Conservation (phyloP, 2,329 filamentous ascomycete genomes). For the Phyllosticta paracitricarpa region DNA sequence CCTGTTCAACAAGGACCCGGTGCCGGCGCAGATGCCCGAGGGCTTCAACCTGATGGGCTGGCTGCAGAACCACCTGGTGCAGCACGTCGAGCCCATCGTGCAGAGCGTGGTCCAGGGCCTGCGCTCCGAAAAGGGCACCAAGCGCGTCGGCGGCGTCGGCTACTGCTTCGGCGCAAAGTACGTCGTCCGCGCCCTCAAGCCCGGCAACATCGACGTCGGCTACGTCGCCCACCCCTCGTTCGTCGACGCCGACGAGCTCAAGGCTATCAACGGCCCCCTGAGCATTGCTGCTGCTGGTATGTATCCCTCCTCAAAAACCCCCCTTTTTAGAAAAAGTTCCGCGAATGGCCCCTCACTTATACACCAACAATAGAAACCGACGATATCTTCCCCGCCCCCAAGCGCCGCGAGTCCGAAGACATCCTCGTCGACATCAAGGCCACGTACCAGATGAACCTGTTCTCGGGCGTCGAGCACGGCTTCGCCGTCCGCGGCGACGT, state of each 20-base stretch:
- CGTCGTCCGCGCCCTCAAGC: slow-evolving; percentile 51
- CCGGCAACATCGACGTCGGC: slow-evolving; percentile 55
- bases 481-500: slow-evolving; percentile 63
- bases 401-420: slow-evolving; percentile 49
- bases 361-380: slow-evolving; percentile 41
- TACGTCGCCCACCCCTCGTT: slow-evolving; percentile 71
- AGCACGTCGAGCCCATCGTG: slow-evolving; percentile 44
- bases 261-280: slow-evolving; percentile 46
- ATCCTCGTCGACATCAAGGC: slow-evolving; percentile 44
- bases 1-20: slow-evolving; percentile 56
- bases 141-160: slow-evolving; percentile 36
- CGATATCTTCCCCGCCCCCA: slow-evolving; percentile 45
- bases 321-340: neutral
- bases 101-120: slow-evolving; percentile 38
- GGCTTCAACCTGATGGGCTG: slow-evolving; percentile 43
- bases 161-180: slow-evolving; percentile 46
- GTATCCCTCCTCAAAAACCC: neutral
- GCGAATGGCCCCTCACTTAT: no score
- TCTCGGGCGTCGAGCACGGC: slow-evolving; percentile 60
- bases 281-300: slow-evolving; percentile 53
- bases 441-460: slow-evolving; percentile 70
- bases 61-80: slow-evolving; percentile 34
- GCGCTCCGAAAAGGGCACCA: slow-evolving; percentile 38
- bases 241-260: slow-evolving; percentile 52
- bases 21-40: slow-evolving; percentile 43